These are phyloP conservation scores for Trichophyton mentagrophytes DNA, from an alignment of 2,329 filamentous ascomycete species.

Conservation along the genomic window DNA sequence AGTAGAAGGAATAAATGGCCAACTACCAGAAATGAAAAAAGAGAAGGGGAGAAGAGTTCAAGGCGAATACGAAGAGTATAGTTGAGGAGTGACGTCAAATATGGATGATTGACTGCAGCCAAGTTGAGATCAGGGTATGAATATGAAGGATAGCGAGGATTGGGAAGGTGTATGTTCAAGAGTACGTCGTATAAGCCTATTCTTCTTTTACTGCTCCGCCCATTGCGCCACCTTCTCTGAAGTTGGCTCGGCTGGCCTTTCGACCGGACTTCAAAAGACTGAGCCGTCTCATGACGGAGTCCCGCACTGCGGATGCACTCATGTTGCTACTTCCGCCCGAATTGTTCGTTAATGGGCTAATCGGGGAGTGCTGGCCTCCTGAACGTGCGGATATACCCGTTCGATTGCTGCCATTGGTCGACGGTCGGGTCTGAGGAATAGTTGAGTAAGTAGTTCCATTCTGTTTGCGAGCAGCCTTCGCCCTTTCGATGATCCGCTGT, in stretches of 20 bases:
- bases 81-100: neutral
- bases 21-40: conserved; percentile 12
- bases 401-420: conserved; percentile 3
- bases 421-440: neutral
- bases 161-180: conserved; percentile 14
- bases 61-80: neutral
- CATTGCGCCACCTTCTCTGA: conserved; percentile 17
- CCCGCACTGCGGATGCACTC: conserved; percentile 31
- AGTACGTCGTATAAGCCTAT: conserved; percentile 14
- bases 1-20: neutral
- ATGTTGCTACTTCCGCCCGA: conserved; percentile 3
- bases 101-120: neutral
- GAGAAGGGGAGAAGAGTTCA: conserved; percentile 13
- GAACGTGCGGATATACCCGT: conserved; percentile 4
- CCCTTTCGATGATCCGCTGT: conserved; percentile 14
- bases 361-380: conserved; percentile 1
- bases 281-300: conserved; percentile 62
- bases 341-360: conserved; percentile 3
- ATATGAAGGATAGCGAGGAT: conserved; percentile 11
- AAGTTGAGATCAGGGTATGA: neutral
- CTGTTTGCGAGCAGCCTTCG: conserved; percentile 7
- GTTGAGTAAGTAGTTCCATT: neutral
- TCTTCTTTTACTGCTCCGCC: conserved; percentile 24
- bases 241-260: conserved; percentile 49
- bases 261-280: conserved; percentile 65